Conservation (phyloP, 306 rosid species). For the Cucurbita moschata region DNA sequence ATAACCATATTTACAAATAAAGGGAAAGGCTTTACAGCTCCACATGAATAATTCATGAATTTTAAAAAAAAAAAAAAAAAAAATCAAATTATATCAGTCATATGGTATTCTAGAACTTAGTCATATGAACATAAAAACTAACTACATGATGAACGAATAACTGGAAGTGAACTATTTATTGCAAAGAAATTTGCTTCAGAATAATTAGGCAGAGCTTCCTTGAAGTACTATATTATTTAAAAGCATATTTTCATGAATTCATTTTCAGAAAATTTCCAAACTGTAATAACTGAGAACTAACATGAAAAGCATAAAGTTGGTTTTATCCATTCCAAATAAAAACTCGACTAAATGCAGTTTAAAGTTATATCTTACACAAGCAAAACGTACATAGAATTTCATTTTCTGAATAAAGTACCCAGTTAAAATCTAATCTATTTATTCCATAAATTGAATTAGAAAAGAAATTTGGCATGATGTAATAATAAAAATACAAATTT, state of each 20-base stretch:
- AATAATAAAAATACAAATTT: background rate
- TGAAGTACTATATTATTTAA: background rate
- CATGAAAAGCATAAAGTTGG: background rate
- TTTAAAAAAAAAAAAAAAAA: background rate
- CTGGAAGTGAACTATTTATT: background rate
- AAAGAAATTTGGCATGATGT: background rate
- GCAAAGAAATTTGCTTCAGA: background rate
- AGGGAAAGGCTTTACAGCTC: background rate
- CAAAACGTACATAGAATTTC: background rate
- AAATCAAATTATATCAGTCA: background rate
- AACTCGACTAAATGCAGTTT: background rate
- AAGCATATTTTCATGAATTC: background rate
- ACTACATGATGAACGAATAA: background rate
- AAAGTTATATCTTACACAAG: background rate
- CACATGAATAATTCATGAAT: background rate
- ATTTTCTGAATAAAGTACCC: background rate
- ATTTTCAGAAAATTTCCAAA: background rate
- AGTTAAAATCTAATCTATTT: background rate
- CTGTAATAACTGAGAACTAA: background rate
- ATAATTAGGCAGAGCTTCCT: background rate
- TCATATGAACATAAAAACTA: background rate
- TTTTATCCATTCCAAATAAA: background rate
- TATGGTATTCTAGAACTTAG: background rate
- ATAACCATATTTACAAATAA: background rate
- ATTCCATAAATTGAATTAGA: background rate